A percentile compares a stretch with the other conserved stretches of the same genome.
Conservation (phyloP, 306 rosid species). For the Lagenaria siceraria region DNA sequence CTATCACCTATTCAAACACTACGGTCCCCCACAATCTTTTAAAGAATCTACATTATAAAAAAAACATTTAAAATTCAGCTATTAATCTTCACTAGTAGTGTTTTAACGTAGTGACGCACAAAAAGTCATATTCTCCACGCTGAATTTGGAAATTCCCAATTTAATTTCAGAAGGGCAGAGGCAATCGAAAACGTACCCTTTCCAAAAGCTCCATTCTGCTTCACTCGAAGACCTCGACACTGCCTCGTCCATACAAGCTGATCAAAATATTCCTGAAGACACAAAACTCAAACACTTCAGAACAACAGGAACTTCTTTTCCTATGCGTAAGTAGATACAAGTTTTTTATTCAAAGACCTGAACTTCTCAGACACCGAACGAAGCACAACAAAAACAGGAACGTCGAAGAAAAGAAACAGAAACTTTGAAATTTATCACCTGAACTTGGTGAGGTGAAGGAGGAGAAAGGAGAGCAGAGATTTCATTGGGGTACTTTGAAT, state of each 20-base stretch:
- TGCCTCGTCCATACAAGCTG: conserved; percentile 33
- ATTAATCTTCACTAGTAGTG: neutral
- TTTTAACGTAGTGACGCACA: neutral
- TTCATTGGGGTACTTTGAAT: conserved; percentile 20
- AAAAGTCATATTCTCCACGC: neutral
- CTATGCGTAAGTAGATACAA: neutral
- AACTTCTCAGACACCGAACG: neutral
- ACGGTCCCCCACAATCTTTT: neutral
- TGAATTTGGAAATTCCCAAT: neutral
- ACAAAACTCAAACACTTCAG: neutral
- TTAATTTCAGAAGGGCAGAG: neutral
- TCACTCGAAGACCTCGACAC: conserved; percentile 38
- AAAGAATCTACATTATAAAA: neutral
- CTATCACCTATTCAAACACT: neutral
- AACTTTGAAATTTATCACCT: conserved; percentile 19
- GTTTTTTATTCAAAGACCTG: neutral
- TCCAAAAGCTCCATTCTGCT: conserved; percentile 48
- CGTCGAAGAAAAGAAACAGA: neutral
- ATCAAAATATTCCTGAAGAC: conserved; percentile 48
- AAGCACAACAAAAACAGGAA: neutral
- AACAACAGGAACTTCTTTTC: neutral
- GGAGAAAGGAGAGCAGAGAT: conserved; percentile 50
- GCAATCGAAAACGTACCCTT: conserved; percentile 30
- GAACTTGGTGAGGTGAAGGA: conserved; percentile 42
- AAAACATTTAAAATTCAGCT: neutral